Percentiles rank a stretch among this genome's conserved stretches.
phyloP scores from a whole-genome alignment of 768 basidiomycete species.

The Rhizopogon vinicolor region DNA sequence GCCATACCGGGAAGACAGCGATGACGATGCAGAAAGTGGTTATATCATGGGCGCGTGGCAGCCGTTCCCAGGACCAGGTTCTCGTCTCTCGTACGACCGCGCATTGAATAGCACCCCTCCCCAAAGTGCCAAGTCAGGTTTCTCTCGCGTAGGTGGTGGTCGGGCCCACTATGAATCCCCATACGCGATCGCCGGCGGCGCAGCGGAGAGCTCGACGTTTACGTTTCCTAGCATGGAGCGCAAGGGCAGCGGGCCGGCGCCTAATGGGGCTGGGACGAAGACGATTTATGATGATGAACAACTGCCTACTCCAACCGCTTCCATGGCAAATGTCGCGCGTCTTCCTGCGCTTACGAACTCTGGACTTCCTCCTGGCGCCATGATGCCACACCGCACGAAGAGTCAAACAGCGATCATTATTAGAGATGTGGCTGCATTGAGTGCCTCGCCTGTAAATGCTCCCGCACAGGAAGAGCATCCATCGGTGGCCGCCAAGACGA shows the following conservation, averaged over 20 bases:
- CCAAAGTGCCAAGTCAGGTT: constrained; percentile 49
- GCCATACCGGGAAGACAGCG: constrained; percentile 75
- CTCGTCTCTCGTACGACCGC: constrained; percentile 19
- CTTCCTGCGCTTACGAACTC: constrained; percentile 29
- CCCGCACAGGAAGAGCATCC: constrained; percentile 15
- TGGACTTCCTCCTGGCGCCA: constrained; percentile 54
- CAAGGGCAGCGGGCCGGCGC: constrained; percentile 15
- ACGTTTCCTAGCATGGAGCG: constrained; percentile 65
- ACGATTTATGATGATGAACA: constrained; percentile 34
- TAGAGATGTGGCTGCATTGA: constrained; percentile 35
- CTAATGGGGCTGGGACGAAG: constrained; percentile 13
- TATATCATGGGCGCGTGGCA: constrained; percentile 97
- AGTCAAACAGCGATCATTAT: constrained; percentile 88
- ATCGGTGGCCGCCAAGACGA: constrained; percentile 14
- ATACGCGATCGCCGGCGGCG: constrained; percentile 59
- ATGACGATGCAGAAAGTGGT: constrained; percentile 63
- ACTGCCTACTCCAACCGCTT: constrained; percentile 48
- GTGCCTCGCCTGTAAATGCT: constrained; percentile 9
- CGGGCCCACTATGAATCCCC: constrained; percentile 82
- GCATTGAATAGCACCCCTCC: constrained; percentile 22
- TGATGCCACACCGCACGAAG: constrained; percentile 71
- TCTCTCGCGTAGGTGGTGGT: constrained; percentile 85
- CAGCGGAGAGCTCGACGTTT: constrained; percentile 45
- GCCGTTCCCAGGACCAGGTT: constrained; percentile 48
- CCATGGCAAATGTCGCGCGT: constrained; percentile 41